These are phyloP conservation scores for Chalciporus piperatoides DNA, from an alignment of 1,284 basidiomycete species.

Conservation along the genomic window DNA sequence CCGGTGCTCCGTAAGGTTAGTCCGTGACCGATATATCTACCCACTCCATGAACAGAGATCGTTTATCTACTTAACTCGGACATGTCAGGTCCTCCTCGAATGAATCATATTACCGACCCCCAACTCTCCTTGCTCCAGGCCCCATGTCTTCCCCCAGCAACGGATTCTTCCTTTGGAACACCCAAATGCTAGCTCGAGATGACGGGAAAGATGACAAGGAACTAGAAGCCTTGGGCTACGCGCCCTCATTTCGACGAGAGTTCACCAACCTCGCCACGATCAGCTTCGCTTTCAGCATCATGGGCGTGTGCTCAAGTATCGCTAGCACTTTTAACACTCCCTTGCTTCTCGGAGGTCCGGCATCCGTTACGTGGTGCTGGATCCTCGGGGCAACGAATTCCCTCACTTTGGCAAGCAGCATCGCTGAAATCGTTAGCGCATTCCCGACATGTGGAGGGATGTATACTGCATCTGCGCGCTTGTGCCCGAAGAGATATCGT, in stretches of 20 bases:
- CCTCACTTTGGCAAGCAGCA: conserved; percentile 72
- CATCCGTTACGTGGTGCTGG: conserved; percentile 86
- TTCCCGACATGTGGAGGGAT: conserved; percentile 84
- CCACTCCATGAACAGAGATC: not conserved
- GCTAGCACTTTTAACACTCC: conserved; percentile 83
- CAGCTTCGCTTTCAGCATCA: conserved; percentile 31
- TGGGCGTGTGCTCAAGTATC: conserved; percentile 75
- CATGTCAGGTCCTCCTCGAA: not conserved
- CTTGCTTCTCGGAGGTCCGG: conserved; percentile 69
- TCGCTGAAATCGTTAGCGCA: conserved; percentile 76
- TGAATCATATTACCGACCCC: not conserved
- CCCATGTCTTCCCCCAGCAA: conserved; percentile 6
- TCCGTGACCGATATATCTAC: not conserved
- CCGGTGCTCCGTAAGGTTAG: not conserved
- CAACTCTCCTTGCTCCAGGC: not conserved
- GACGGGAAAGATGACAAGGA: conserved; percentile 51
- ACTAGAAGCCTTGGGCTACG: conserved; percentile 67
- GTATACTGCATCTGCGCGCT: conserved; percentile 72
- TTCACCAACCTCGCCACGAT: conserved; percentile 74
- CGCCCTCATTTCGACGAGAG: conserved; percentile 77
- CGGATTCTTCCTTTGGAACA: not conserved
- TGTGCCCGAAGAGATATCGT: conserved; percentile 66
- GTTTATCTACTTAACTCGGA: not conserved
- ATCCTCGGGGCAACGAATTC: conserved; percentile 73
- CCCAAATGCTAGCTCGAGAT: not conserved